Conservation (phyloP, 2,329 filamentous ascomycete species). For the Tolypocladium endophyticum region DNA sequence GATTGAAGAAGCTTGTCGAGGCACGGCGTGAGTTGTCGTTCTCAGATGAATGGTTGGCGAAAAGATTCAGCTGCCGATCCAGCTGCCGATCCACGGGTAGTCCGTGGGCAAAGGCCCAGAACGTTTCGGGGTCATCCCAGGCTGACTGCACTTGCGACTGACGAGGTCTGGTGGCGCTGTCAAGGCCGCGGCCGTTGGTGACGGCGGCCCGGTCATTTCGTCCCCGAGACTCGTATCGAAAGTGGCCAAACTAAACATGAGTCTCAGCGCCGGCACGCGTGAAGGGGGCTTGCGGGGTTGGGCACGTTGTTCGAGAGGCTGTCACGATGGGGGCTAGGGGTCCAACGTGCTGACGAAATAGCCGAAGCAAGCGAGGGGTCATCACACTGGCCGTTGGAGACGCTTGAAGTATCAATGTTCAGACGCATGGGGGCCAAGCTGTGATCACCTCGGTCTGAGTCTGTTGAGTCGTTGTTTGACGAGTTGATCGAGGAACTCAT, state of each 20-base stretch:
- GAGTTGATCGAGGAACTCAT: background rate
- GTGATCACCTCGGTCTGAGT: background rate
- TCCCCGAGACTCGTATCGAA: background rate
- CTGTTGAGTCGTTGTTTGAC: background rate
- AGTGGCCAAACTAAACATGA: background rate
- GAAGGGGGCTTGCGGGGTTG: background rate
- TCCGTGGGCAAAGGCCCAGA: background rate
- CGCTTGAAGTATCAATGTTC: background rate
- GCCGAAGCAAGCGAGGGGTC: background rate
- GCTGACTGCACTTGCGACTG: background rate
- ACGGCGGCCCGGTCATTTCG: background rate
- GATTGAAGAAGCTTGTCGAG: background rate
- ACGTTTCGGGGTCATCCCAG: background rate
- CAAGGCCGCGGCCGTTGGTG: background rate
- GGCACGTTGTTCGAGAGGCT: background rate
- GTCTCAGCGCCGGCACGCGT: background rate
- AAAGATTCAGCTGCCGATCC: background rate
- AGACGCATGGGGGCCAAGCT: background rate
- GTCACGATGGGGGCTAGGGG: constrained; percentile 1
- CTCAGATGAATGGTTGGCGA: background rate
- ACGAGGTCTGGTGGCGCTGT: background rate
- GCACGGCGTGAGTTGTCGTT: background rate
- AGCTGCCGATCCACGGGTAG: background rate
- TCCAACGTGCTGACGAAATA: background rate
- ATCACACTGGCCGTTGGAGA: background rate